phyloP scores from a whole-genome alignment of 768 basidiomycete genomes.

The Rhizopogon rudus region DNA sequence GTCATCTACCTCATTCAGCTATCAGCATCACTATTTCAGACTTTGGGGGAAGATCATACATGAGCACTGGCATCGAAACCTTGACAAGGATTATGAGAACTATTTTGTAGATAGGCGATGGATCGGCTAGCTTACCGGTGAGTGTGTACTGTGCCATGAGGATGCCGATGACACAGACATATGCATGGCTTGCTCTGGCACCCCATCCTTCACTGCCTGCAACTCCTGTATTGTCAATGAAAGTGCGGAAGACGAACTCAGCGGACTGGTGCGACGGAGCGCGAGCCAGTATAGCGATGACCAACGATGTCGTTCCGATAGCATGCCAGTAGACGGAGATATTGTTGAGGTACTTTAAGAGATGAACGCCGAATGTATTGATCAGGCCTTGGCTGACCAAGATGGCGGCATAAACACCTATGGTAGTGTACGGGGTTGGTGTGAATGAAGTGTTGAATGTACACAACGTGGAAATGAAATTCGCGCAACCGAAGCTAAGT shows the following conservation, averaged over 20 bases:
- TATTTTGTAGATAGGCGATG: background rate
- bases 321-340: slow-evolving; percentile 74
- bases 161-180: slow-evolving; percentile 68
- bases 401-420: slow-evolving; percentile 68
- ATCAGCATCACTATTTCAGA: background rate
- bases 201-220: slow-evolving; percentile 52
- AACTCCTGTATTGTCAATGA: slow-evolving; percentile 64
- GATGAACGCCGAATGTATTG: slow-evolving; percentile 69
- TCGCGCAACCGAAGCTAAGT: slow-evolving; percentile 58
- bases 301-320: slow-evolving; percentile 59
- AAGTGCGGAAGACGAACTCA: slow-evolving; percentile 64
- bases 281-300: slow-evolving; percentile 64
- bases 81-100: slow-evolving; percentile 13
- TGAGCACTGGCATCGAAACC: slow-evolving; percentile 75
- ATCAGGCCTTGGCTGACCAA: slow-evolving; percentile 63
- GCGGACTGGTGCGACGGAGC: slow-evolving; percentile 68
- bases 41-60: slow-evolving; percentile 30
- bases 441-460: slow-evolving; percentile 57
- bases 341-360: slow-evolving; percentile 66
- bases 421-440: slow-evolving; percentile 52
- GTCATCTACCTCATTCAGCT: slow-evolving; percentile 48
- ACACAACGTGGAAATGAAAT: slow-evolving; percentile 59
- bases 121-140: slow-evolving; percentile 39
- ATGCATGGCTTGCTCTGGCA: slow-evolving; percentile 59
- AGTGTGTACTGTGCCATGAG: slow-evolving; percentile 76